Conservation (phyloP, 2,329 filamentous ascomycete species). For the Cyphellophora attinorum region DNA sequence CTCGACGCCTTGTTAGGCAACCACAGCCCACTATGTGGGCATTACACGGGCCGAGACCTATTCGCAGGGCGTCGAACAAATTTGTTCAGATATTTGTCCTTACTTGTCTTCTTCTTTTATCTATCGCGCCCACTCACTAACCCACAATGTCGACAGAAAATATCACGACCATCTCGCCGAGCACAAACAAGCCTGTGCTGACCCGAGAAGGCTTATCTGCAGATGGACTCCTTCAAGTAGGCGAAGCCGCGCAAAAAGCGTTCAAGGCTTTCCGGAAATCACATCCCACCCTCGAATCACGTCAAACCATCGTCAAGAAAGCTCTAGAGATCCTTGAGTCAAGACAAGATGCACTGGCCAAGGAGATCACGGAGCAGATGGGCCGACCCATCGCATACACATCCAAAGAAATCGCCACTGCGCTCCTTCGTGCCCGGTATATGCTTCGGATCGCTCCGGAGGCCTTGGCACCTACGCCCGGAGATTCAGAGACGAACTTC, state of each 20-base stretch:
- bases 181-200: slow-evolving; percentile 74
- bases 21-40: too few relatives aligned
- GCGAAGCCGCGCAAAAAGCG: slow-evolving; percentile 60
- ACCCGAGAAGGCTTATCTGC: slow-evolving; percentile 66
- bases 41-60: too few relatives aligned
- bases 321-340: slow-evolving; percentile 62
- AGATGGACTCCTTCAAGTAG: slow-evolving; percentile 61
- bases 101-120: too few relatives aligned
- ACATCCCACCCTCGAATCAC: slow-evolving; percentile 62
- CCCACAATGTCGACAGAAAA: slow-evolving; percentile 41
- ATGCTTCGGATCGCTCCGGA: slow-evolving; percentile 75
- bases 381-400: slow-evolving; percentile 84
- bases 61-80: too few relatives aligned
- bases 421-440: slow-evolving; percentile 76
- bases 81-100: too few relatives aligned
- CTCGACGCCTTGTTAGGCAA: too few relatives aligned
- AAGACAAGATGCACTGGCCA: slow-evolving; percentile 69
- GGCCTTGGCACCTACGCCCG: slow-evolving; percentile 60
- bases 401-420: slow-evolving; percentile 72
- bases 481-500: slow-evolving; percentile 79
- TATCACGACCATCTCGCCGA: slow-evolving; percentile 76
- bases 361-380: slow-evolving; percentile 90
- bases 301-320: slow-evolving; percentile 71
- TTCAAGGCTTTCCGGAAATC: slow-evolving; percentile 72
- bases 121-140: too few relatives aligned